Percentiles rank a stretch among this genome's conserved stretches.
Evolutionary conservation across 352 stramenopile species (phyloP).

Genomic region (Globisporangium splendens): DNA sequence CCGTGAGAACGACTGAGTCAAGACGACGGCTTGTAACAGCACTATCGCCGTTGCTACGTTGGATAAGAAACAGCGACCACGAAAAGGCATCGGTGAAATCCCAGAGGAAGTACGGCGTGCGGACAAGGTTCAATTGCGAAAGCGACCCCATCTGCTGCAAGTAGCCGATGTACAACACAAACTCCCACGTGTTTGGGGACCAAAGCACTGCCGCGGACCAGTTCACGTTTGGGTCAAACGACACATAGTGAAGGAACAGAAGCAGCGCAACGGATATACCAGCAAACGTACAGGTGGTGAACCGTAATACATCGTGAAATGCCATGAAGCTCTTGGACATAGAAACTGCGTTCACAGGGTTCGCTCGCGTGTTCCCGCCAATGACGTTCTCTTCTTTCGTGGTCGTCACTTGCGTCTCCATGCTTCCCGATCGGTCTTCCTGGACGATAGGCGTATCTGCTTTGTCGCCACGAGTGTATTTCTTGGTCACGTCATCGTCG

Average conservation of each 20-base stretch:
- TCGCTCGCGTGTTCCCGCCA: slow-evolving; percentile 39
- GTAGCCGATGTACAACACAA: slow-evolving; percentile 58
- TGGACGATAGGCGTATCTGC: background rate
- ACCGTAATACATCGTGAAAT: slow-evolving; percentile 55
- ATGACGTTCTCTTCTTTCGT: slow-evolving; percentile 32
- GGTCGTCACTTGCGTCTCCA: background rate
- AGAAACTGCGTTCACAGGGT: slow-evolving; percentile 39
- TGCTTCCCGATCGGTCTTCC: background rate
- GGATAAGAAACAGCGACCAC: slow-evolving; percentile 64
- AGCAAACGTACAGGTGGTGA: slow-evolving; percentile 46
- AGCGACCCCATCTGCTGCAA: slow-evolving; percentile 67
- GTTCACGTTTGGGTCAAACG: slow-evolving; percentile 37
- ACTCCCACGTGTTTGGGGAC: slow-evolving; percentile 77
- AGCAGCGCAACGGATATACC: slow-evolving; percentile 61
- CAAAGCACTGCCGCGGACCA: slow-evolving; percentile 37
- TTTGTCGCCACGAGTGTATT: slow-evolving; percentile 11
- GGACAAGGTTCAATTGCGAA: slow-evolving; percentile 54
- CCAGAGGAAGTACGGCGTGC: slow-evolving; percentile 62
- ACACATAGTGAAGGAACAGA: slow-evolving; percentile 59
- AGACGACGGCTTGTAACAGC: slow-evolving; percentile 27
- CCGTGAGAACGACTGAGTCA: slow-evolving; percentile 46
- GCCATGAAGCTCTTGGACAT: slow-evolving; percentile 31
- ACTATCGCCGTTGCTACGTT: slow-evolving; percentile 6
- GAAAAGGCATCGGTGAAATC: slow-evolving; percentile 70
- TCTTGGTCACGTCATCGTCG: slow-evolving; percentile 10